These are phyloP conservation scores for Mucor ambiguus DNA, from an alignment of 371 early-diverging fungal genomes.

Conservation along the genomic window DNA sequence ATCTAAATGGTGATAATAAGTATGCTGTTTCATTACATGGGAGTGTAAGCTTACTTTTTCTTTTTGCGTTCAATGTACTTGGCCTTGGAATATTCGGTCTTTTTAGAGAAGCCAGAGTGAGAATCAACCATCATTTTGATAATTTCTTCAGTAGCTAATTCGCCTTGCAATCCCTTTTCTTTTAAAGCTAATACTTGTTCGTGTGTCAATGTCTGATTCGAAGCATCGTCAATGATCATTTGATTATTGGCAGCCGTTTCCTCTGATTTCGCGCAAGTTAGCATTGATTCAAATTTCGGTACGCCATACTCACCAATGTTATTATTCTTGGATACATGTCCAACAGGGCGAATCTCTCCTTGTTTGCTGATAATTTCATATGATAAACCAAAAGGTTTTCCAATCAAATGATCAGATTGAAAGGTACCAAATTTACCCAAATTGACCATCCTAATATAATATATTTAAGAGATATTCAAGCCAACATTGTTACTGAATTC, in stretches of 20 bases:
- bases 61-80: constrained; percentile 95
- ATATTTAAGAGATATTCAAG: neutral
- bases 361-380: constrained; percentile 77
- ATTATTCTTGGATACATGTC: constrained; percentile 39
- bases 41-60: constrained; percentile 65
- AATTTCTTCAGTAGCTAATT: constrained; percentile 63
- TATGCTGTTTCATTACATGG: neutral
- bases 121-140: constrained; percentile 82
- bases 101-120: constrained; percentile 84
- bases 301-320: constrained; percentile 38
- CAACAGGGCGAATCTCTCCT: constrained; percentile 51
- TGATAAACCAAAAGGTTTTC: constrained; percentile 79
- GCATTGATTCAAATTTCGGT: neutral
- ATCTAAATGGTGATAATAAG: constrained; percentile 46
- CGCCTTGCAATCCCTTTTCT: constrained; percentile 71
- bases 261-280: constrained; percentile 35
- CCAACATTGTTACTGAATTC: neutral
- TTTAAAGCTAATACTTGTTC: constrained; percentile 87
- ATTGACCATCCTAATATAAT: constrained; percentile 47
- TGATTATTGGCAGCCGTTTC: constrained; percentile 88
- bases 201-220: constrained; percentile 81
- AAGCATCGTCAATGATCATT: constrained; percentile 71
- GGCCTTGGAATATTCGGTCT: constrained; percentile 95
- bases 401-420: constrained; percentile 76
- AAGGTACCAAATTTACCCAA: constrained; percentile 96